These are phyloP conservation scores for Exsudoporus frostii DNA, from an alignment of 768 basidiomycete genomes.

Conservation along the genomic window DNA sequence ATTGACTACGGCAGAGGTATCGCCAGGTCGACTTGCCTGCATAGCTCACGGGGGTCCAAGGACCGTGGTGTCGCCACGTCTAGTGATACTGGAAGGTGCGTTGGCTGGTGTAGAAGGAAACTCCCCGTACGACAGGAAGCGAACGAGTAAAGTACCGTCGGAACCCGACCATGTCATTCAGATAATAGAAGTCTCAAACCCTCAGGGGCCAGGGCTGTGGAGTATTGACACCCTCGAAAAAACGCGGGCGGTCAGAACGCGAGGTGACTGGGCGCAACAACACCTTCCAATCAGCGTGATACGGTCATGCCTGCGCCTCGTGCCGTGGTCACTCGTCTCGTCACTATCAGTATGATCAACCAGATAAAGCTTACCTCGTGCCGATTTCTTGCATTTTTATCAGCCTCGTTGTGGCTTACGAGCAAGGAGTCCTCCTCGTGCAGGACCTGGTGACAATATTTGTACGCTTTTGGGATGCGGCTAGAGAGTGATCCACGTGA, in stretches of 20 bases:
- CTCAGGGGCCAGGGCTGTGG: background rate
- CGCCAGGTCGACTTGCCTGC: slow-evolving; percentile 2
- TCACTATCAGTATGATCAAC: background rate
- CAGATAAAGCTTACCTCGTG: slow-evolving; percentile 1
- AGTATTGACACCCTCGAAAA: background rate
- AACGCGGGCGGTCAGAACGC: background rate
- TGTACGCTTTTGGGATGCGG: too few species aligned
- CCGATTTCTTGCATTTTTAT: background rate
- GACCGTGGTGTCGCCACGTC: background rate
- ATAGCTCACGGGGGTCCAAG: background rate
- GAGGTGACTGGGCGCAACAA: background rate
- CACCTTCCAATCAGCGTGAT: background rate
- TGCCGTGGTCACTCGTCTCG: background rate
- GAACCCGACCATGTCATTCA: background rate
- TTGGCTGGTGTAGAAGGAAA: background rate
- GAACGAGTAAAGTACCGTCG: background rate
- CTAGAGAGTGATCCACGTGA: too few species aligned
- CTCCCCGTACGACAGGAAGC: background rate
- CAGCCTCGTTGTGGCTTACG: background rate
- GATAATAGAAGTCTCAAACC: background rate
- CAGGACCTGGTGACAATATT: background rate
- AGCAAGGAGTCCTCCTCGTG: background rate
- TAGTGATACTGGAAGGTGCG: background rate
- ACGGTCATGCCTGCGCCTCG: background rate
- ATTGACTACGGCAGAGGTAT: too few species aligned